Evolutionary conservation across 495 filamentous ascomycete species (phyloP), one percentile per base, ranked within the genome.

Genomic region (Entonaema liquescens): DNA sequence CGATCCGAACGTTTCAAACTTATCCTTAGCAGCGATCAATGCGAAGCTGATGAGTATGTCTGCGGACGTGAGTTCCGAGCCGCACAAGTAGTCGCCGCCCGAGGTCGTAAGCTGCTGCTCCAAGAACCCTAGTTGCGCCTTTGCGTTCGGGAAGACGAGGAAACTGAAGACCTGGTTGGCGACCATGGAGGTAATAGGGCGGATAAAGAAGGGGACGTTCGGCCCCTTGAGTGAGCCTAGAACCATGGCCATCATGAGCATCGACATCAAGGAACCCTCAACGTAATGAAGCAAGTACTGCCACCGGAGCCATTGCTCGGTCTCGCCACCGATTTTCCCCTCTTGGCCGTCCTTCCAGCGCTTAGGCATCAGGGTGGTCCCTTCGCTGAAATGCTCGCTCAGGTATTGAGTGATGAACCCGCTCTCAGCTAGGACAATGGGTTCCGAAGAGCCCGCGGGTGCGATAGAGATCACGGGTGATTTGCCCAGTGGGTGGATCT

Each of bases 401-500:
- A 98, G 83, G 72, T 95, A 96, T 75, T 97, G 92, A 15, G 88
- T 79, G 58, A 98, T 96, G 35, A 87, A 81, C 2, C 87, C 92
- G 33, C 91, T 93, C 74, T 97, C 94, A 17, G 93, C 93, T 25
- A 97, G 80, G 0, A 96, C 84, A 13, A 90, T 72, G 0, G 89
- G 88, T 70, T 87, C 81, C 7, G 29, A 71, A 78, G 74, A 67
- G 6, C 76, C 78, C 5, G 74, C 64, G 0, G 77, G 71, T 29
- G 73, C 79, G 73, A 97, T 76, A 7, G 83, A 84, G 60, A 98
- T 77, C 5, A 95, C 74, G 2, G 94, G 94, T 0, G 91, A 89
- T 74, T 97, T 98, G 17, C 94, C 94, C 7, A 97, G 84, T 0
- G 92, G 90, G 76, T 98, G 94, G 19, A 97, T 78, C 42, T 92